A percentile compares a stretch with the other conserved stretches of the same genome.
Evolutionary conservation across 2,329 filamentous ascomycete genomes (phyloP).

Genomic region (Raffaelea ambrosiae): DNA sequence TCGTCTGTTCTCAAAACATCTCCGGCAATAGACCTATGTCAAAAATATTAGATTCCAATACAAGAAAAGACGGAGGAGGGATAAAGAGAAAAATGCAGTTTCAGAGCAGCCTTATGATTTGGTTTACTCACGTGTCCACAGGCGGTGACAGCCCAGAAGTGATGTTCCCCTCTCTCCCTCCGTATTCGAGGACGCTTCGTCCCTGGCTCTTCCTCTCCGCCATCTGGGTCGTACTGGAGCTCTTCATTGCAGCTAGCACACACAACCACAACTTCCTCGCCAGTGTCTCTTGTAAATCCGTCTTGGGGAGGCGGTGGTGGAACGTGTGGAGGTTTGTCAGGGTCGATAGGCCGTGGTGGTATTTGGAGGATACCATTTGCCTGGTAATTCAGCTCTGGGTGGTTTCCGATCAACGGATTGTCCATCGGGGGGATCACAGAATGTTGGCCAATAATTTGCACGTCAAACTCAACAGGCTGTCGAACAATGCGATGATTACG

Average conservation of each 20-base stretch:
- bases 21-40: conserved; percentile 57
- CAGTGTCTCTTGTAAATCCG: conserved; percentile 76
- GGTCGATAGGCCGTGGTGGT: not conserved
- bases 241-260: conserved; percentile 86
- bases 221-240: conserved; percentile 60
- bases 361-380: conserved; percentile 18
- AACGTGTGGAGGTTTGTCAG: conserved; percentile 42
- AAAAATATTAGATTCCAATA: too few relatives aligned
- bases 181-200: conserved; percentile 33
- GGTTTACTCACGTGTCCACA: conserved; percentile 73
- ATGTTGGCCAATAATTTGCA: conserved; percentile 17
- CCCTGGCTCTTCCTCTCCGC: conserved; percentile 21
- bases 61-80: too few relatives aligned
- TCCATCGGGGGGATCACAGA: conserved; percentile 1
- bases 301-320: conserved; percentile 54
- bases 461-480: conserved; percentile 20
- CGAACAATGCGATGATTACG: too few relatives aligned
- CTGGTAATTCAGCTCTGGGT: conserved; percentile 24
- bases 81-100: too few relatives aligned
- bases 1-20: conserved; percentile 52
- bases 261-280: conserved; percentile 62
- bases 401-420: conserved; percentile 20
- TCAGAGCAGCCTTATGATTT: too few relatives aligned
- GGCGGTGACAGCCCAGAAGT: conserved; percentile 85
- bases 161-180: conserved; percentile 58